These are phyloP conservation scores for Irpex lacteus DNA, from an alignment of 1,284 basidiomycete species.

Conservation along the genomic window DNA sequence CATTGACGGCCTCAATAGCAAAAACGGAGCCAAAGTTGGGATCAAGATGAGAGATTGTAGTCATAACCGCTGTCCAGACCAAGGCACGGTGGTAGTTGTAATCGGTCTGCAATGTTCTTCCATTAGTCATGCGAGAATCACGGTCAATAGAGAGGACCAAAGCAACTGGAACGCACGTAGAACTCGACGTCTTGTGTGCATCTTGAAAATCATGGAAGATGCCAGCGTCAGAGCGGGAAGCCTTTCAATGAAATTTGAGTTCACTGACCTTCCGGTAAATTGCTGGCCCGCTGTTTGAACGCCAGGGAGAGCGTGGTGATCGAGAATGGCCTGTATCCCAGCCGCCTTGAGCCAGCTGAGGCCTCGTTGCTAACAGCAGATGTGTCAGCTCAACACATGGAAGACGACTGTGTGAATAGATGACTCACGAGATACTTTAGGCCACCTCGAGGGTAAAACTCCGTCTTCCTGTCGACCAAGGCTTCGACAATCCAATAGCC, in stretches of 20 bases:
- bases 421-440: conserved; percentile 54
- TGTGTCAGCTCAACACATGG: neutral
- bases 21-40: conserved; percentile 65
- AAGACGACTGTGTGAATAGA: neutral
- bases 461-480: conserved; percentile 58
- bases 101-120: conserved; percentile 42
- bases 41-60: conserved; percentile 65
- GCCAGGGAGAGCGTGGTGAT: conserved; percentile 77
- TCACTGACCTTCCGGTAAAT: conserved; percentile 60
- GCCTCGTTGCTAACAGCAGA: conserved; percentile 49
- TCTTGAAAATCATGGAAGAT: conserved; percentile 25
- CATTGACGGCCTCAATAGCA: conserved; percentile 73
- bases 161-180: conserved; percentile 48
- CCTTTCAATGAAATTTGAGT: neutral
- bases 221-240: neutral
- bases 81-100: conserved; percentile 74
- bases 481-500: conserved; percentile 80
- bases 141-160: neutral
- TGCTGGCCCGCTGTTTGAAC: conserved; percentile 55
- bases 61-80: conserved; percentile 77
- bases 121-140: neutral
- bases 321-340: conserved; percentile 65
- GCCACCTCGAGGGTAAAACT: conserved; percentile 70
- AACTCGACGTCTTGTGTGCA: conserved; percentile 72
- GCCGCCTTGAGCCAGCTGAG: conserved; percentile 55